Base-by-base conservation (phyloP, 2,329 filamentous ascomycete species). In the Neurospora sp. region DNA sequence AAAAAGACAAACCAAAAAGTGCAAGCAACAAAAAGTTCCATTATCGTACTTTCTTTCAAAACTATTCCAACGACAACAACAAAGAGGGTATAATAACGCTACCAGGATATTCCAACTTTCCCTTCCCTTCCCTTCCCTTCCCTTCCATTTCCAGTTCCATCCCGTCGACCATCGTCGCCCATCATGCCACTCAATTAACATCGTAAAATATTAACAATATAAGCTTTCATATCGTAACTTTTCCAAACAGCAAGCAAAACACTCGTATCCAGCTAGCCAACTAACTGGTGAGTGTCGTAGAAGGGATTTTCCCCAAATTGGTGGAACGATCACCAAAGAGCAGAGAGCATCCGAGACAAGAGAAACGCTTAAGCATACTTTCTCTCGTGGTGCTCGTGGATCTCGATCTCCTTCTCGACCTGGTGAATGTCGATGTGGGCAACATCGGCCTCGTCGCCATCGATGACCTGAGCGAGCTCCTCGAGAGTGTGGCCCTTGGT, bases 401-500 rank as follows among this genome's bases (percentile, higher is more conserved):
- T 73, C 39, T 74, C 71, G 0, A 76, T 71, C 73, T 84, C 82
- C 77, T 83, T 82, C 77, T 84, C 81, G 68, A 83, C 77, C 76
- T 82, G 78, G 62, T 79, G 77, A 52, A 85, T 75, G 74, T 85
- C 81, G 69, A 85, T 71, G 70, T 81, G 79, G 6, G 80, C 83
- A 17, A 85, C 84, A 66, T 79, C 74, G 41, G 86, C 87, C 19
- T 84, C 79, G 39, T 88, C 85, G 46, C 87, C 88, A 74, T 90
- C 88, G 78, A 90, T 90, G 79, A 90, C 84, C 80, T 87, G 87
- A 76, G 86, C 87, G 67, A 91, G 83, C 78, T 90, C 88, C 79
- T 90, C 88, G 41, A 90, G 87, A 19, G 88, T 89, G 2, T 86
- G 86, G 39, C 88, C 87, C 73, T 83, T 84, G 46, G 88, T 90